Conservation (phyloP, 164 flowering plant genomes). For the Liriodendron chinense region DNA sequence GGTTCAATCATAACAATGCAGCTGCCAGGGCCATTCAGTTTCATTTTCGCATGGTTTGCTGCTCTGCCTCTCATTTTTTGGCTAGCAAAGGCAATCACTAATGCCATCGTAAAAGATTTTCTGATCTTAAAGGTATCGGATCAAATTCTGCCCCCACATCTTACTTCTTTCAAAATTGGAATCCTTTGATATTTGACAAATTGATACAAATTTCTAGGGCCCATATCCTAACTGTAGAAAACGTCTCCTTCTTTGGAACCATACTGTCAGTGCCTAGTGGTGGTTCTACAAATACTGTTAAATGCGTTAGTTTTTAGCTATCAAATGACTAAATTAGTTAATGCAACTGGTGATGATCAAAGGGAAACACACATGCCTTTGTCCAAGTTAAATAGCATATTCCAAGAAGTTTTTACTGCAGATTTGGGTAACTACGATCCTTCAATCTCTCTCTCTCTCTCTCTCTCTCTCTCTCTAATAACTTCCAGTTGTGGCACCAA, state of each 20-base stretch:
- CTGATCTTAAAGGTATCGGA: slow-evolving; percentile 72
- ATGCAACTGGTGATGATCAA: background rate
- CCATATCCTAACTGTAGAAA: slow-evolving; percentile 97
- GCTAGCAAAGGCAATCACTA: slow-evolving; percentile 58
- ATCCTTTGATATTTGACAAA: background rate
- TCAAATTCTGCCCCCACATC: background rate
- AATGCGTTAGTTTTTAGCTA: slow-evolving; percentile 66
- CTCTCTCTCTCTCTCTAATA: too few relatives aligned
- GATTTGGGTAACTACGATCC: background rate
- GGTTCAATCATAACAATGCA: slow-evolving; percentile 31
- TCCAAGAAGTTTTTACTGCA: background rate
- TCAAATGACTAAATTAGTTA: background rate
- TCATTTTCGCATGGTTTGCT: slow-evolving; percentile 99
- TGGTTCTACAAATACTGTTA: slow-evolving; percentile 61
- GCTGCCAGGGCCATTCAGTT: slow-evolving; percentile 98
- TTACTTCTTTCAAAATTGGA: background rate
- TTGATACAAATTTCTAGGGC: slow-evolving; percentile 47
- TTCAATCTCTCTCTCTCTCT: too few relatives aligned
- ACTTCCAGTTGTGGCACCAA: slow-evolving; percentile 68
- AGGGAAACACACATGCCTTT: background rate
- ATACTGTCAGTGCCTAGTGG: slow-evolving; percentile 87
- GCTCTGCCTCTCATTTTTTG: slow-evolving; percentile 80
- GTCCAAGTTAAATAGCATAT: background rate
- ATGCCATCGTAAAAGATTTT: slow-evolving; percentile 65
- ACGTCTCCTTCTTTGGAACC: slow-evolving; percentile 91